phyloP scores from a whole-genome alignment of 169 alveolate genomes.

The Plasmodium gonderi region DNA sequence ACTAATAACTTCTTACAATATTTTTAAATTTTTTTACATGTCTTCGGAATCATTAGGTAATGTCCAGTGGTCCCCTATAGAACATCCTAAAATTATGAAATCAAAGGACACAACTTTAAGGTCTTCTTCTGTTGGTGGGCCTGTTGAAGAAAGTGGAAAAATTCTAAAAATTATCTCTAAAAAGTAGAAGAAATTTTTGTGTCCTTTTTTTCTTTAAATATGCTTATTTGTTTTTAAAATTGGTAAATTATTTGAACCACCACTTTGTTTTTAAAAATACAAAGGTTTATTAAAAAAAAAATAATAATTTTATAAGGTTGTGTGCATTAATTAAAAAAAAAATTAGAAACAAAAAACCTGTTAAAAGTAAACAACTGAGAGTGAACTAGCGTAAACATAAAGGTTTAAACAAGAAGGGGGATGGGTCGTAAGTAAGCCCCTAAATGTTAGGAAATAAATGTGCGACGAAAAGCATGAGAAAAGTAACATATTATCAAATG shows the following conservation, averaged over 20 bases:
- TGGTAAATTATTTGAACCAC: not conserved
- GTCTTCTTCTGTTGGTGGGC: constrained; percentile 31
- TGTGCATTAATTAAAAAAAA: constrained; percentile 22
- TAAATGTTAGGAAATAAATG: not conserved
- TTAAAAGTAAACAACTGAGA: not conserved
- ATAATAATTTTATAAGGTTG: not conserved
- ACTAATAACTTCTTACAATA: not conserved
- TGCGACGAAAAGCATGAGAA: not conserved
- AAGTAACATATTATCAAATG: not conserved
- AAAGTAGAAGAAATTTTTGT: not conserved
- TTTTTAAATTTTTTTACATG: constrained; percentile 6
- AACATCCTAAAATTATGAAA: not conserved
- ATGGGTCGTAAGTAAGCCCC: too few species aligned
- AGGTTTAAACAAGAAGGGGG: not conserved
- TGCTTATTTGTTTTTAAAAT: constrained; percentile 1
- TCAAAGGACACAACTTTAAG: not conserved
- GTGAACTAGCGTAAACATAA: not conserved
- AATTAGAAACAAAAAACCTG: not conserved
- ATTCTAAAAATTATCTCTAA: constrained; percentile 6
- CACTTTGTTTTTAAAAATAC: constrained; percentile 32
- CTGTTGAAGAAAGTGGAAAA: constrained; percentile 65
- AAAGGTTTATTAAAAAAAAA: constrained; percentile 45
- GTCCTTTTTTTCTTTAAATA: not conserved
- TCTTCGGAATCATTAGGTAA: constrained; percentile 13
- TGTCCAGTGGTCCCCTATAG: constrained; percentile 24